These are phyloP conservation scores for Pinus albicaulis DNA, from an alignment of 75 land plant species.

Conservation along the genomic window DNA sequence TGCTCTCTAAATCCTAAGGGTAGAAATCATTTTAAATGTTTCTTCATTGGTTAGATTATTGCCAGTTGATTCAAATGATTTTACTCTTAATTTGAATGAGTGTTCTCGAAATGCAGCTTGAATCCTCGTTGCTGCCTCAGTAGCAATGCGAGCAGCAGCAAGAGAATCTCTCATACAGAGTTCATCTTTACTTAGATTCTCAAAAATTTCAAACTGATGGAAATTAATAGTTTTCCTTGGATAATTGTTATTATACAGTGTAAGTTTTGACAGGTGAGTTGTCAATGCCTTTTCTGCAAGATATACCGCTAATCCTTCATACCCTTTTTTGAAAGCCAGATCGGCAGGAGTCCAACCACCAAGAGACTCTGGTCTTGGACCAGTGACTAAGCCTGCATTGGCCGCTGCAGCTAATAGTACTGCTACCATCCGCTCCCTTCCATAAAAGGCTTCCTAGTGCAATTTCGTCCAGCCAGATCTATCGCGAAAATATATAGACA, in stretches of 20 bases:
- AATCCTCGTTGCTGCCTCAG: conserved; percentile 65
- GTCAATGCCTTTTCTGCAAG: conserved; percentile 57
- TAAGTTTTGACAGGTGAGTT: conserved; percentile 50
- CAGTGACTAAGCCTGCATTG: no score
- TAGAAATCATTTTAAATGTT: conserved; percentile 46
- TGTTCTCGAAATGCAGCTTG: conserved; percentile 65
- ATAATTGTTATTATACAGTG: conserved; percentile 31
- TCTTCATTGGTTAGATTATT: conserved; percentile 8
- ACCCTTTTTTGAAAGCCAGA: conserved; percentile 50
- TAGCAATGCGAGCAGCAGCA: conserved; percentile 59
- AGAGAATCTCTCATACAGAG: conserved; percentile 54
- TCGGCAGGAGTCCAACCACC: conserved; percentile 66
- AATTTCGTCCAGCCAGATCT: no score
- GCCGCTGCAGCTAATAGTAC: no score
- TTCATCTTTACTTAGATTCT: conserved; percentile 44
- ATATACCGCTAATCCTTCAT: conserved; percentile 72
- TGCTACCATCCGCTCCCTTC: no score
- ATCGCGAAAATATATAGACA: no score
- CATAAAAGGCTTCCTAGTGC: no score
- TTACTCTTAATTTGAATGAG: conserved; percentile 34
- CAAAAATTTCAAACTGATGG: conserved; percentile 9
- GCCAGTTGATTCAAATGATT: conserved; percentile 5
- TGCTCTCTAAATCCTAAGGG: conserved; percentile 68
- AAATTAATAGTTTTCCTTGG: conserved; percentile 16
- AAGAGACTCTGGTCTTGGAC: no score